phyloP scores from a whole-genome alignment of 495 filamentous ascomycete species.

The Penicillium simplicissimum region DNA sequence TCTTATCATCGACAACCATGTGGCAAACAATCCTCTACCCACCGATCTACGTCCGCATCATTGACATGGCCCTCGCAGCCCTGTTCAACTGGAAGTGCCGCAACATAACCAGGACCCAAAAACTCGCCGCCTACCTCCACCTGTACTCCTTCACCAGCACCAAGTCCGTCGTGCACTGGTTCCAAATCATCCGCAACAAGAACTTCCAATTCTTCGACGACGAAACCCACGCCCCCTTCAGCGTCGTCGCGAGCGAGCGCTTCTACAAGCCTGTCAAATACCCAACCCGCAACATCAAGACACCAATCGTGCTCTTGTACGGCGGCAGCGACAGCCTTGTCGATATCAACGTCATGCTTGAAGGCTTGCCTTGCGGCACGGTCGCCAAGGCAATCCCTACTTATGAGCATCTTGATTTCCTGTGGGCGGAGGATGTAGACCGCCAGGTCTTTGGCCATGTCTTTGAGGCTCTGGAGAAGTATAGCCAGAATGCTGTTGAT shows the following conservation, averaged over 20 bases:
- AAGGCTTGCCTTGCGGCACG: slow-evolving; percentile 80
- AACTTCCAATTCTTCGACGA: slow-evolving; percentile 99
- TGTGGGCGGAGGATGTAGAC: slow-evolving; percentile 90
- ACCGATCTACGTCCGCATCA: slow-evolving; percentile 85
- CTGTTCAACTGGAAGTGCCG: slow-evolving; percentile 88
- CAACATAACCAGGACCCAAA: slow-evolving; percentile 86
- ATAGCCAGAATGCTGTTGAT: slow-evolving; percentile 30
- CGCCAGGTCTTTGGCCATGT: slow-evolving; percentile 86
- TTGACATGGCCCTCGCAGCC: slow-evolving; percentile 77
- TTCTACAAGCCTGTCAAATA: slow-evolving; percentile 94
- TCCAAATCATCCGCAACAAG: slow-evolving; percentile 95
- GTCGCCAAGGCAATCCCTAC: slow-evolving; percentile 80
- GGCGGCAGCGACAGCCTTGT: slow-evolving; percentile 92
- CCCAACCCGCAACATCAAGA: slow-evolving; percentile 94
- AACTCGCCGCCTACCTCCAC: slow-evolving; percentile 95
- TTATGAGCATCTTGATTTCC: slow-evolving; percentile 95
- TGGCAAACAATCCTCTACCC: slow-evolving; percentile 96
- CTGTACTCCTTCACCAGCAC: slow-evolving; percentile 95
- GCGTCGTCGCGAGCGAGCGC: slow-evolving; percentile 55
- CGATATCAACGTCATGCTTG: slow-evolving; percentile 91
- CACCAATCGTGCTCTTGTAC: slow-evolving; percentile 89
- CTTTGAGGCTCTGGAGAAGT: slow-evolving; percentile 77
- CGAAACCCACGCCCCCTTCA: slow-evolving; percentile 70
- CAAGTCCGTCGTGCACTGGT: slow-evolving; percentile 97
- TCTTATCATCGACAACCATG: slow-evolving; percentile 91